Base-by-base conservation (phyloP, 1,284 basidiomycete genomes). In the Peniophora sp. region DNA sequence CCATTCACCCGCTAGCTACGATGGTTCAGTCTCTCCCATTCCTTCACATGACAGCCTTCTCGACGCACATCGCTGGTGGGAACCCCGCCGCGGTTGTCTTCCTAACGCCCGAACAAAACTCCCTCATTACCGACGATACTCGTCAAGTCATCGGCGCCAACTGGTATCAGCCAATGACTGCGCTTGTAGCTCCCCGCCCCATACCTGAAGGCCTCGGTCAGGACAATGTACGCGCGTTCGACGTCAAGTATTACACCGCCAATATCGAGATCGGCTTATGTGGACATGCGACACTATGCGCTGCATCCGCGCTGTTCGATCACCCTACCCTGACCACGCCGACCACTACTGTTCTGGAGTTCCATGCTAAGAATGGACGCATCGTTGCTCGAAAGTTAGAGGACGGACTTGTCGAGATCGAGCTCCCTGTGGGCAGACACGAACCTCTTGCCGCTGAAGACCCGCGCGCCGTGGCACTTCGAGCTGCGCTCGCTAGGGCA, bases 51-150 rank as follows among this genome's bases (percentile, higher is more conserved):
- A 74, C 75, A 47, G 77, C 78, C 0, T 83, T 82, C 63, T 70
- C 77, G 1, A 60, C 62, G 3, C 50, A 56, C 12, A 49, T 68
- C 0, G 72, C 68, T 36, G 66, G 68, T 11, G 80, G 80, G 6
- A 82, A 81, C 56, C 78, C 78, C 3, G 79, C 79, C 1, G 69
- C 66, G 3, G 64, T 81, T 44, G 64, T 79, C 37, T 66, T 75
- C 56, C 59, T 75, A 47, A 10, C 41, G 14, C n/a, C 50, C 55
- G 18, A 48, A 50, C 3, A 17, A 47, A 20, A 42, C 11, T 49
- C 57, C 22, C 49, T 54, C 17, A 56, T 67, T 15, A 53, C 67
- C 5, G 52, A 55, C 17, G 47, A 48, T n/a, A 54, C 57, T 22
- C 61, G 71, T 3, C 61, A 62, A 24, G 58, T 62, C 17, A 66